Conservation (phyloP, 192 early-diverging fungal species). For the Podila minutissima region DNA sequence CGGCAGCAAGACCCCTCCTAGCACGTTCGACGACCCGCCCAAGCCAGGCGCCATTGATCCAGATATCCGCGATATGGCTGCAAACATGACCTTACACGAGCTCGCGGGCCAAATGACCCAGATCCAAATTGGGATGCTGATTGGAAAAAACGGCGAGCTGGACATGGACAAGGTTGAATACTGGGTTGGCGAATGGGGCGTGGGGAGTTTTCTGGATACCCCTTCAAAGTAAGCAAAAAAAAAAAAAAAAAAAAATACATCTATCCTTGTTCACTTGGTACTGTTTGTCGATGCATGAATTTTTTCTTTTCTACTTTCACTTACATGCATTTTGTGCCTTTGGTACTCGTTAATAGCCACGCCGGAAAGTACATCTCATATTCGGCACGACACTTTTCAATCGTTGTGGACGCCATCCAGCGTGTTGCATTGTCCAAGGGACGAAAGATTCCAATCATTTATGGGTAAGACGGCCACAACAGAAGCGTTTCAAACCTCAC, state of each 20-base stretch:
- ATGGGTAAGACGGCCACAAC: conserved; percentile 54
- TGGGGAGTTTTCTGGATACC: conserved; percentile 71
- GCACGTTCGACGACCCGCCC: background rate
- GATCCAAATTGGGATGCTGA: conserved; percentile 65
- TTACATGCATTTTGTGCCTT: background rate
- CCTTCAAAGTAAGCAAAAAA: conserved; percentile 58
- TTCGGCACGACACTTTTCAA: conserved; percentile 58
- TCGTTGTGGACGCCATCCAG: conserved; percentile 61
- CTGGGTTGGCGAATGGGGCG: conserved; percentile 65
- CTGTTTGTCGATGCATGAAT: background rate
- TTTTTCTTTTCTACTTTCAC: background rate
- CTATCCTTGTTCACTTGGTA: background rate
- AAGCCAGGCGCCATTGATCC: conserved; percentile 49
- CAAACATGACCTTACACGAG: conserved; percentile 58
- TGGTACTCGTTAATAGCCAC: conserved; percentile 18
- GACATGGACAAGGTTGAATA: conserved; percentile 62
- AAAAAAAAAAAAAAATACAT: background rate
- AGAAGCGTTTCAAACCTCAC: background rate
- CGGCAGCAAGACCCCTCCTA: background rate
- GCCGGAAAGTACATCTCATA: conserved; percentile 59
- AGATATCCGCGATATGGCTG: conserved; percentile 57
- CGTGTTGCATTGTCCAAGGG: conserved; percentile 59
- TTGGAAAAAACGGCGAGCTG: conserved; percentile 61
- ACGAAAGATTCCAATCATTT: conserved; percentile 66
- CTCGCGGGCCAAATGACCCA: conserved; percentile 78